These are phyloP conservation scores for Ilex paraguariensis DNA, from an alignment of 305 asterid species.

Conservation along the genomic window DNA sequence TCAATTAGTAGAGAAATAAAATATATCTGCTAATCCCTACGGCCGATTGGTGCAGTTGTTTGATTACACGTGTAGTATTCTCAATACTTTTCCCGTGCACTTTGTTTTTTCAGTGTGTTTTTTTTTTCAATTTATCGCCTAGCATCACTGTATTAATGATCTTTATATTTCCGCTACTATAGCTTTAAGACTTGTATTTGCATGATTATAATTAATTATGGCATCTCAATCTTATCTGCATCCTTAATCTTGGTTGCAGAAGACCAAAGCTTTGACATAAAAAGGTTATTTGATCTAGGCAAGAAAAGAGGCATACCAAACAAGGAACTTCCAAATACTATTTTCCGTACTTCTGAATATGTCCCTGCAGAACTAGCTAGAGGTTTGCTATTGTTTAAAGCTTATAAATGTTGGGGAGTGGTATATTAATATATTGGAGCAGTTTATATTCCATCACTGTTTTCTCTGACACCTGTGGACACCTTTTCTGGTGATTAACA, in stretches of 20 bases:
- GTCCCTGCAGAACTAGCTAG: slow-evolving; percentile 64
- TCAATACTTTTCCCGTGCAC: too few relatives aligned
- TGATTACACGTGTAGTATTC: too few relatives aligned
- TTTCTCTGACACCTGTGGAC: neutral
- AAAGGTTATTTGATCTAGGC: slow-evolving; percentile 46
- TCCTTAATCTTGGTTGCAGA: slow-evolving; percentile 31
- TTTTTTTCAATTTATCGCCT: too few relatives aligned
- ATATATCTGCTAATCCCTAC: too few relatives aligned
- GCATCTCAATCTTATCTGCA: slow-evolving; percentile 7
- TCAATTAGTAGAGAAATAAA: too few relatives aligned
- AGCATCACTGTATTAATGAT: too few relatives aligned
- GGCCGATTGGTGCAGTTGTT: too few relatives aligned
- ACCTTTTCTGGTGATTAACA: slow-evolving; percentile 7
- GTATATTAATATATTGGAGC: neutral
- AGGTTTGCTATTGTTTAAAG: slow-evolving; percentile 33
- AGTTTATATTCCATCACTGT: neutral
- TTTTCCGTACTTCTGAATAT: slow-evolving; percentile 37
- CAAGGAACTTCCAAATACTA: slow-evolving; percentile 42
- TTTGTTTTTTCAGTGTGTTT: too few relatives aligned
- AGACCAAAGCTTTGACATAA: slow-evolving; percentile 42
- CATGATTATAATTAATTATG: neutral
- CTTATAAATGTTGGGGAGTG: neutral
- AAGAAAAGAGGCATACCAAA: slow-evolving; percentile 20
- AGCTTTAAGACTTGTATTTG: slow-evolving; percentile 1
- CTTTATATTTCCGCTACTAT: too few relatives aligned